Percentiles rank a stretch among this genome's conserved stretches.
Evolutionary conservation across 257 asterid genomes (phyloP).

Genomic region (Perilla frutescens): DNA sequence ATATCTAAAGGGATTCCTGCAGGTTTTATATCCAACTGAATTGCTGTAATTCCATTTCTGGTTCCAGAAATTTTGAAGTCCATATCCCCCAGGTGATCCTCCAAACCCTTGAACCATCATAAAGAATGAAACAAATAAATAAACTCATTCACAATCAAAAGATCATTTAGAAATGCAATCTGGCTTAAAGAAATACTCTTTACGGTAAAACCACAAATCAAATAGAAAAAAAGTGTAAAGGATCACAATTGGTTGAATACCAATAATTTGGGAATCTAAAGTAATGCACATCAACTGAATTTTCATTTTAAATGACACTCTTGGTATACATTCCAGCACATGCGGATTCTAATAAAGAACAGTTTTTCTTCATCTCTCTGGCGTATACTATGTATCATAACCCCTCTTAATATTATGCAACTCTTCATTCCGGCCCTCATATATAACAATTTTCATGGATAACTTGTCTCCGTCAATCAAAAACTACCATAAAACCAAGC

Average conservation of each 20-base stretch:
- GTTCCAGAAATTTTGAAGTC: slow-evolving; percentile 99
- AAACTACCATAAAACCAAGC: neutral
- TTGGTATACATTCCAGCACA: neutral
- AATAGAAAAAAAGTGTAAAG: slow-evolving; percentile 14
- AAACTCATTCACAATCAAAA: neutral
- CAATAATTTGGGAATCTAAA: neutral
- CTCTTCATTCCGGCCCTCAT: neutral
- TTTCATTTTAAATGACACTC: neutral
- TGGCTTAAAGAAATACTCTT: neutral
- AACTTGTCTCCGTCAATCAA: neutral
- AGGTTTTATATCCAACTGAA: slow-evolving; percentile 97
- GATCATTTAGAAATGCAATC: slow-evolving; percentile 21
- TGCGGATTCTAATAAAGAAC: neutral
- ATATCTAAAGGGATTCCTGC: slow-evolving; percentile 97
- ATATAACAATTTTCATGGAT: neutral
- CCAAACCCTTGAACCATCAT: slow-evolving; percentile 42
- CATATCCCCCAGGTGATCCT: slow-evolving; percentile 99
- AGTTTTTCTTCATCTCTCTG: neutral
- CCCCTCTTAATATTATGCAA: neutral
- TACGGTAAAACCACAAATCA: neutral
- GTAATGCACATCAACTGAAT: neutral
- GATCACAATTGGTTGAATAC: neutral
- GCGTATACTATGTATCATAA: neutral
- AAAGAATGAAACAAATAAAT: slow-evolving; percentile 5
- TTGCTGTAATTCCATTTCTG: slow-evolving; percentile 86